Evolutionary conservation across 129 eudicot species (phyloP), one percentile per base, ranked within the genome.

Genomic region (Pseudognaphalium luteoalbum): DNA sequence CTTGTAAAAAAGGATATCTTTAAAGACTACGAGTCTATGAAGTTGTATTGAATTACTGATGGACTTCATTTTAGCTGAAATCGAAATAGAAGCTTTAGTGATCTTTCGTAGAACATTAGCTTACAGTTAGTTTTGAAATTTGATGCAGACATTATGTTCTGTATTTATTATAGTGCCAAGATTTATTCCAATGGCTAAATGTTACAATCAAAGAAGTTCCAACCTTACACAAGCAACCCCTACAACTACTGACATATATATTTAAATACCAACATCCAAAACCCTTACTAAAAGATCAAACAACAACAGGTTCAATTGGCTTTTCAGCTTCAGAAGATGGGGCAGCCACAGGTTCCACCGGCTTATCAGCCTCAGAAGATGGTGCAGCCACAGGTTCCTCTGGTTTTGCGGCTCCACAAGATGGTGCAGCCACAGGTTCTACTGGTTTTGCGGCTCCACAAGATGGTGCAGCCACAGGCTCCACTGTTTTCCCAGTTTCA

Each of bases 131-230:
- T 47, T 47, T 14, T 47, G n/a, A n/a, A n/a, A n/a, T n/a, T n/a
- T n/a, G 54, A 12, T 47, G n/a, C 5, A 47, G n/a, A 12, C 6
- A 14, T 25, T 47, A 47, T 12, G 42, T 32, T 66, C 32, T 44
- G 3, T 72, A 2, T 79, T 79, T 80, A 80, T 73, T 66, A 19
- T 58, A 44, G 56, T 73, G 63, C 80, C 80, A 80, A 74, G 60
- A 80, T 67, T 80, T 80, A 80, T 74, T 67, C 29, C 70, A 68
- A 58, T 66, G 54, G 84, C 84, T 74, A 58, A 58, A 67, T 74
- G 42, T 80, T 41, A 80, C 80, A 67, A 74, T 52, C 50, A 59
- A 62, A 72, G 56, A 79, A 66, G 65, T 33, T 32, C 20, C 75
- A 80, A 80, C 68, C 83, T 41, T 74, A 58, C 76, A 80, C 63